Evolutionary conservation across 2,329 filamentous ascomycete species (phyloP), one percentile per base, ranked within the genome.

Genomic region (Botrytis fabae): DNA sequence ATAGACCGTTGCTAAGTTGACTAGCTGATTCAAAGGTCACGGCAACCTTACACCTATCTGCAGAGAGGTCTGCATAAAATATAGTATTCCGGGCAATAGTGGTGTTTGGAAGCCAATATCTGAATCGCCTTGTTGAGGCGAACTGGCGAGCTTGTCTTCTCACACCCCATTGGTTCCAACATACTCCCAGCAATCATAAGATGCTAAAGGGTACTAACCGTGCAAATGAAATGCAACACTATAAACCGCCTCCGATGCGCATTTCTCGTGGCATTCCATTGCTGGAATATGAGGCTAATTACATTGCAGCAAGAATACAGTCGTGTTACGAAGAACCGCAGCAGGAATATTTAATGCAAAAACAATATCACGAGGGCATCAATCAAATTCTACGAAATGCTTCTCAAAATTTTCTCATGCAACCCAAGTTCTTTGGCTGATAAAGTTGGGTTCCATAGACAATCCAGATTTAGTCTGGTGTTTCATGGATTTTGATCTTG

Each of bases 201-300:
- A 69, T 51, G 35, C 46, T 61, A 69, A 69, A 69, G 40, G 59
- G 22, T 32, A 69, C 70, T 61, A 69, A 51, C 32, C 63, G 32
- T 72, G 59, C 42, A 69, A 72, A 72, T 72, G 20, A 72, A 62
- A 72, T 69, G 32, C 18, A n/a, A 40, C 54, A 25, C 59, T 38
- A 57, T 51, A 54, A 20, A 69, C 54, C 42, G 54, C 70, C 28
- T 69, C 63, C 40, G 54, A 54, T 44, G 32, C 57, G 38, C 60
- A 61, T 72, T 32, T 72, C 70, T 72, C 70, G 63, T 72, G 70
- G 70, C 70, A 72, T 72, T 32, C 48, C 44, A 59, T 69, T 69
- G 63, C 51, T 72, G 70, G 63, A 69, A 60, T 40, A 44, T 59
- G 44, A 60, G 70, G 54, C 4, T 42, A 69, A 72, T 69, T 69